Evolutionary conservation across 768 basidiomycete genomes (phyloP), one percentile per base, ranked within the genome.

Genomic region (Terana coerulea): DNA sequence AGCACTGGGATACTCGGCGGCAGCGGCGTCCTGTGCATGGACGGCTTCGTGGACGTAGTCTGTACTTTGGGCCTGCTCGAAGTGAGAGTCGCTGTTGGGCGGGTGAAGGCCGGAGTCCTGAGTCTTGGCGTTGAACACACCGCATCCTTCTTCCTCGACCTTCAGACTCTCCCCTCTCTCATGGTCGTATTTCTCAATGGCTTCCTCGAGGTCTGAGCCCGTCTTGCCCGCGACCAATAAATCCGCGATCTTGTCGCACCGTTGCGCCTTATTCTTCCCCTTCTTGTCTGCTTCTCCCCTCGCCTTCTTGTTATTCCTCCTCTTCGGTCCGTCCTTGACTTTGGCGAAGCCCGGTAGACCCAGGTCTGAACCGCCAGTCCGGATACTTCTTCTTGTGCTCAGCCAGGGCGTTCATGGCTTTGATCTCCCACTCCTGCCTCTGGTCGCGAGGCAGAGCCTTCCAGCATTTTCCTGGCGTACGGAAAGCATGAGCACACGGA

Each of bases 351-450:
- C 66, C 73, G 56, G 71, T 76, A 15, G 76, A 68, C n/a, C 79
- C 82, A 3, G 86, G 87, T 43, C 84, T 76, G 65, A 89, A 91
- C 44, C 89, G 74, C 88, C 89, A 91, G 66, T 89, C 85, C 1
- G 88, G 88, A 63, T 90, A 90, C 51, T 79, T 74, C 43, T 74
- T 73, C 47, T 87, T 76, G 64, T 91, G 88, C 63, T 88, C 88
- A 0, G 78, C 81, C 61, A 84, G 84, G 0, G 88, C 88, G 5
- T 77, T 70, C 35, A 78, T 72, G 4, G 84, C 89, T 67, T 84
- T 85, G 29, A 75, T 83, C 63, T 91, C 89, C 88, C 88, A 91
- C 43, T 79, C 72, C 54, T 83, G 79, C 50, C 83, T 77, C 62
- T 91, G 85, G 51, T 79, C 74, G 14, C 74, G 75, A 8, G 86